Evolutionary conservation across 2,329 filamentous ascomycete species (phyloP).

Genomic region (Paecilomyces variotii): DNA sequence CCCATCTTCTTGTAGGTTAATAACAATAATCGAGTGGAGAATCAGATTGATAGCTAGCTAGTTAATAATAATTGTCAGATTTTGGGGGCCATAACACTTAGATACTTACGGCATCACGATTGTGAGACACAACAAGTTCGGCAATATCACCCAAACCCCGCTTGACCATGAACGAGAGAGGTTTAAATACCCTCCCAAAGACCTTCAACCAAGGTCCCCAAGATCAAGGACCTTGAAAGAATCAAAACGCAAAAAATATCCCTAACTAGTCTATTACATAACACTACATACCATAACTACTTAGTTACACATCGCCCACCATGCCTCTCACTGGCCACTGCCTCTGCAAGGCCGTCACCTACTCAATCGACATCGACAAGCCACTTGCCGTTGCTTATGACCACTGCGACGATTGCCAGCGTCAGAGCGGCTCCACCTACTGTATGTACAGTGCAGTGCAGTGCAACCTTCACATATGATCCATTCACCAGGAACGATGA

Average conservation of each 20-base stretch:
- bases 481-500: neutral
- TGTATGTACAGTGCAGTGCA: constrained; percentile 23
- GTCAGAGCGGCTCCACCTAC: constrained; percentile 61
- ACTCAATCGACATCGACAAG: constrained; percentile 46
- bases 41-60: too few relatives aligned
- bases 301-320: constrained; percentile 18
- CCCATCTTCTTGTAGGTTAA: neutral
- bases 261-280: too few relatives aligned
- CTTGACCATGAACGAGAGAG: neutral
- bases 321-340: constrained; percentile 64
- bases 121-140: too few relatives aligned
- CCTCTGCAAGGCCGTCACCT: constrained; percentile 64
- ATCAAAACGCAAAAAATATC: neutral
- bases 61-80: neutral
- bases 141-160: neutral
- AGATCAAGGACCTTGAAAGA: constrained; percentile 19
- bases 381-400: constrained; percentile 51
- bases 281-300: too few relatives aligned
- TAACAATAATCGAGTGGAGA: neutral
- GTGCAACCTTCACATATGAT: too few relatives aligned
- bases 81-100: neutral
- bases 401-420: constrained; percentile 66
- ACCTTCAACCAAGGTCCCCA: constrained; percentile 15
- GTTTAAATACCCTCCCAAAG: constrained; percentile 15
- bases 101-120: too few relatives aligned